phyloP scores from a whole-genome alignment of 139 green algal species.

The Chlamydomonas sp. region DNA sequence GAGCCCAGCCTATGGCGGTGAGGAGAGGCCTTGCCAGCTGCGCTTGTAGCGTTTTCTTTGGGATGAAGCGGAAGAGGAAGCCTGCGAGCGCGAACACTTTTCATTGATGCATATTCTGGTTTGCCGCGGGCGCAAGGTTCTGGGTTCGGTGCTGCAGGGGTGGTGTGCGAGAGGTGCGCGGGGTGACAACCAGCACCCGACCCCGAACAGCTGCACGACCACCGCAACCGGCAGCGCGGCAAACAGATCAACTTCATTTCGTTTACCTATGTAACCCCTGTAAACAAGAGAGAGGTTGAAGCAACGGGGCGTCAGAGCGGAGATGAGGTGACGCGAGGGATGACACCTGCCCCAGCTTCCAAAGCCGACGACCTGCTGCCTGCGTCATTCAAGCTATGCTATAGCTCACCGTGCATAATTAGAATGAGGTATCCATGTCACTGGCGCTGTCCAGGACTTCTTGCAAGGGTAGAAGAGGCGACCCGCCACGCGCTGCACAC shows the following conservation, averaged over 20 bases:
- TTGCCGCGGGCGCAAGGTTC: too few species aligned
- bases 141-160: too few species aligned
- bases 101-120: too few species aligned
- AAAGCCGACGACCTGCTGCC: too few species aligned
- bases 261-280: conserved; percentile 21
- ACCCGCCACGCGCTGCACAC: not conserved
- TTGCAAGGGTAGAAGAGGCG: conserved; percentile 14
- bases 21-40: not conserved
- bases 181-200: too few species aligned
- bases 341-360: too few species aligned
- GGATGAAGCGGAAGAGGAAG: conserved; percentile 13
- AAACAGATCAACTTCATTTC: too few species aligned
- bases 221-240: too few species aligned
- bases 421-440: conserved; percentile 16
- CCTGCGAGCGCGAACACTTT: not conserved
- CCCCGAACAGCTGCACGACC: too few species aligned
- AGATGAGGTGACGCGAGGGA: too few species aligned
- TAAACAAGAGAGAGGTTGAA: not conserved
- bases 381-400: not conserved
- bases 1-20: not conserved
- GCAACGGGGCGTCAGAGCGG: not conserved
- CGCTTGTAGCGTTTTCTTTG: not conserved
- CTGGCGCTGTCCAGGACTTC: not conserved
- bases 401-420: conserved; percentile 3
- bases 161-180: too few species aligned